A percentile compares a stretch with the other conserved stretches of the same genome.
Evolutionary conservation across 2,329 filamentous ascomycete species (phyloP).

Genomic region (Penicillium griseofulvum): DNA sequence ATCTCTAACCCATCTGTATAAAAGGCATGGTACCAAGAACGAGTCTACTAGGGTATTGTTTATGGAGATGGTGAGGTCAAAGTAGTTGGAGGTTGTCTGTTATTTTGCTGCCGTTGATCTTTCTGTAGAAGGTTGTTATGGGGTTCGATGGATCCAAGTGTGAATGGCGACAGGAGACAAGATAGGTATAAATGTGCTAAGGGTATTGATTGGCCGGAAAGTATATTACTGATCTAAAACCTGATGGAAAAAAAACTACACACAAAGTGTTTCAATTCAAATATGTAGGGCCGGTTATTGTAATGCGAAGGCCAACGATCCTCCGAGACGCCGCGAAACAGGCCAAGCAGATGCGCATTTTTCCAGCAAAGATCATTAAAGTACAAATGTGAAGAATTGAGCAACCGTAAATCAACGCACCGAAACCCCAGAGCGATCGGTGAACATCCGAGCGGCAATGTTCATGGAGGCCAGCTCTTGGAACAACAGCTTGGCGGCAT

Average conservation of each 20-base stretch:
- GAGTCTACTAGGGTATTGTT: background rate
- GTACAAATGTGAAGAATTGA: constrained; percentile 18
- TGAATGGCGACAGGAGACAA: background rate
- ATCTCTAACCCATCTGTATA: background rate
- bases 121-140: too few species aligned
- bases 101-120: too few species aligned
- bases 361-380: constrained; percentile 28
- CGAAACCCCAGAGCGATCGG: constrained; percentile 56
- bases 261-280: constrained; percentile 12
- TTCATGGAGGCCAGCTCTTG: constrained; percentile 98
- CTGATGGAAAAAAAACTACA: background rate
- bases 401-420: constrained; percentile 33
- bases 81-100: too few species aligned
- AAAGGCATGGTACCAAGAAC: too few species aligned
- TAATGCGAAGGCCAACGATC: constrained; percentile 20
- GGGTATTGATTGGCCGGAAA: too few species aligned
- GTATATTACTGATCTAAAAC: background rate
- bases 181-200: background rate
- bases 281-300: constrained; percentile 23
- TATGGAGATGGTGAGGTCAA: background rate
- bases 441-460: constrained; percentile 96
- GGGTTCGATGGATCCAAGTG: too few species aligned
- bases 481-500: constrained; percentile 96
- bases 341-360: constrained; percentile 22
- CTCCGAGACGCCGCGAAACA: constrained; percentile 24